Conservation (phyloP, 2,329 filamentous ascomycete genomes). For the Claviceps purpurea region DNA sequence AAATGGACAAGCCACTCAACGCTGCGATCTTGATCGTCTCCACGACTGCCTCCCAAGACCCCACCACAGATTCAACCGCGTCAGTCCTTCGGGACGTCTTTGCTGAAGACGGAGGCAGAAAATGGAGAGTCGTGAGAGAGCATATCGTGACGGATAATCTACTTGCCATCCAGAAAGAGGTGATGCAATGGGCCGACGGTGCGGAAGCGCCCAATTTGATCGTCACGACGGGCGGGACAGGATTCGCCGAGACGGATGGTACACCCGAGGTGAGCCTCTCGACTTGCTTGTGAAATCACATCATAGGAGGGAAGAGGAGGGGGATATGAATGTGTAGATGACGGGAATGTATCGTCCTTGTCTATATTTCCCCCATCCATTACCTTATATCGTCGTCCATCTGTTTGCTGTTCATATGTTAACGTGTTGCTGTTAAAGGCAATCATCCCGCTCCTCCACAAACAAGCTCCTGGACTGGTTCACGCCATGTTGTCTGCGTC, state of each 20-base stretch:
- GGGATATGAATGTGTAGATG: neutral
- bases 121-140: conserved; percentile 57
- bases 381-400: too few relatives aligned
- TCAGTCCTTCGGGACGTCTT: conserved; percentile 57
- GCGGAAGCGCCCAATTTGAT: conserved; percentile 57
- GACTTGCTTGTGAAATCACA: neutral
- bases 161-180: conserved; percentile 57
- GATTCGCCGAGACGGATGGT: conserved; percentile 71
- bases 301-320: too few relatives aligned
- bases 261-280: conserved; percentile 63
- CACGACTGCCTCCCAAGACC: conserved; percentile 72
- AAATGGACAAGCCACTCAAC: conserved; percentile 36
- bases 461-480: conserved; percentile 79
- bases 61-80: conserved; percentile 64
- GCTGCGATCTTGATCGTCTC: conserved; percentile 79
- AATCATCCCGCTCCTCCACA: conserved; percentile 65
- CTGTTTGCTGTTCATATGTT: too few relatives aligned
- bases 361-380: too few relatives aligned
- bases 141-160: conserved; percentile 71
- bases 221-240: conserved; percentile 83
- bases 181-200: conserved; percentile 62
- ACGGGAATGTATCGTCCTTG: neutral
- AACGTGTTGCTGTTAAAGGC: conserved; percentile 36
- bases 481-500: conserved; percentile 88
- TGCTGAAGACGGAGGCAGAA: conserved; percentile 46